phyloP scores from a whole-genome alignment of 805 yeast species.

The Priceomyces castillae region DNA sequence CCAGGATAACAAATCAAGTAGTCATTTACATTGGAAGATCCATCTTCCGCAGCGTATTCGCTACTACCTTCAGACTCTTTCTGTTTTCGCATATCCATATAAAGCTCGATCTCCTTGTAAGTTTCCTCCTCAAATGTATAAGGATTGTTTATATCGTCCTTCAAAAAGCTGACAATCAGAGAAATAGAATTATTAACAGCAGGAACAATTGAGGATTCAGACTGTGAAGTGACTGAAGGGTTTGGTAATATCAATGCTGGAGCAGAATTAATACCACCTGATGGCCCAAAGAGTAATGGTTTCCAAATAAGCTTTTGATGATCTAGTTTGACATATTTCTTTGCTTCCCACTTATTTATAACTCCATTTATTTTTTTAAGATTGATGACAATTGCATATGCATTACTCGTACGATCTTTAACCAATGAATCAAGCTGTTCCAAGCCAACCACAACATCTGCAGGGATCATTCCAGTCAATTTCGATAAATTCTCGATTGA shows the following conservation, averaged over 20 bases:
- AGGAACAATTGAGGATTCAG: conserved; percentile 7
- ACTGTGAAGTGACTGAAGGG: not conserved
- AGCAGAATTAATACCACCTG: conserved; percentile 76
- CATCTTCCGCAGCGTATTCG: not conserved
- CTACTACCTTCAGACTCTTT: not conserved
- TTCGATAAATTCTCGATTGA: conserved; percentile 63
- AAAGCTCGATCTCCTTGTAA: conserved; percentile 41
- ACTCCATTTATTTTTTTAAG: conserved; percentile 39
- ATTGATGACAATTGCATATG: conserved; percentile 56
- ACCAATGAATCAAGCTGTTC: conserved; percentile 70
- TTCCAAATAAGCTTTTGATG: conserved; percentile 68
- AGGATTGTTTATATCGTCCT: conserved; percentile 67
- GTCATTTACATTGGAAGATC: conserved; percentile 4
- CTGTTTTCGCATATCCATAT: conserved; percentile 13
- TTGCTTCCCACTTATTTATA: conserved; percentile 51
- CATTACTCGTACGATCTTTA: conserved; percentile 40
- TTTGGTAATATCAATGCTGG: conserved; percentile 27
- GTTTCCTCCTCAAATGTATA: conserved; percentile 58
- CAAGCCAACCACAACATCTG: conserved; percentile 83
- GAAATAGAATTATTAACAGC: conserved; percentile 49
- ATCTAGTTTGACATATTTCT: conserved; percentile 51
- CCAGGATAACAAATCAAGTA: conserved; percentile 39
- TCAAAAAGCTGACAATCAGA: conserved; percentile 55
- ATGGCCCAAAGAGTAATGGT: conserved; percentile 79
- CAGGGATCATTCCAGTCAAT: conserved; percentile 79